These are phyloP conservation scores for Fusarium cyanostomum DNA, from an alignment of 2,329 filamentous ascomycete genomes.

Conservation along the genomic window DNA sequence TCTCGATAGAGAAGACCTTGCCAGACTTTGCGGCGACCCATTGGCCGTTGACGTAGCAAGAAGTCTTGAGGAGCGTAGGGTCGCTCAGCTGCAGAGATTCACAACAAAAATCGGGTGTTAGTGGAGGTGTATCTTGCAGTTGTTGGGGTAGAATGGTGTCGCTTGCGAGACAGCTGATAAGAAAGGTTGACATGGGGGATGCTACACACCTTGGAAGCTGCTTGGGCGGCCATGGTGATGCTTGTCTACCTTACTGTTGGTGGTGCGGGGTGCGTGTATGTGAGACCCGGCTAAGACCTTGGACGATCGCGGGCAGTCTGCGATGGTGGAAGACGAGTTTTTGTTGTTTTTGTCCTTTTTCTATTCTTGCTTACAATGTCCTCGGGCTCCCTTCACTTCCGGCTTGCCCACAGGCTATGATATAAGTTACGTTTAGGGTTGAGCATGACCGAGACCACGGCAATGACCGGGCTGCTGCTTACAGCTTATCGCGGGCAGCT, in stretches of 20 bases:
- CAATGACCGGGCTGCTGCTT: slow-evolving; percentile 8
- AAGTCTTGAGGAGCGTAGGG: slow-evolving; percentile 72
- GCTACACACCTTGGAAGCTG: slow-evolving; percentile 32
- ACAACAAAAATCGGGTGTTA: slow-evolving; percentile 12
- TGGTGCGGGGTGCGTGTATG: slow-evolving; percentile 4
- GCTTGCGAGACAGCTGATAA: not conserved
- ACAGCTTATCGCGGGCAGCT: not conserved
- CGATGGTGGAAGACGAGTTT: slow-evolving; percentile 2
- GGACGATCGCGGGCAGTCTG: slow-evolving; percentile 11
- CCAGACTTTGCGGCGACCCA: slow-evolving; percentile 78
- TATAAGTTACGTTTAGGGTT: slow-evolving; percentile 18
- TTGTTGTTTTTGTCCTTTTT: slow-evolving; percentile 10
- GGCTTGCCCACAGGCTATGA: slow-evolving; percentile 25
- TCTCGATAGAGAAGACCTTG: slow-evolving; percentile 76
- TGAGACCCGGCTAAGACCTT: slow-evolving; percentile 12
- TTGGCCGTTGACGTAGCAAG: slow-evolving; percentile 79
- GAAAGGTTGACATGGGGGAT: slow-evolving; percentile 15
- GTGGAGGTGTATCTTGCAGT: slow-evolving; percentile 17
- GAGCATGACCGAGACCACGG: slow-evolving; percentile 27
- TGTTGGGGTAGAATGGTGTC: slow-evolving; percentile 8
- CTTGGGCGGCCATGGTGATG: slow-evolving; percentile 24
- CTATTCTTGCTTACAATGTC: slow-evolving; percentile 19
- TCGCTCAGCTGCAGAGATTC: slow-evolving; percentile 62
- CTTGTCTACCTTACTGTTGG: slow-evolving; percentile 3
- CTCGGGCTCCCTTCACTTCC: slow-evolving; percentile 23